Conservation (phyloP, 306 rosid species). For the Albizia julibrissin region DNA sequence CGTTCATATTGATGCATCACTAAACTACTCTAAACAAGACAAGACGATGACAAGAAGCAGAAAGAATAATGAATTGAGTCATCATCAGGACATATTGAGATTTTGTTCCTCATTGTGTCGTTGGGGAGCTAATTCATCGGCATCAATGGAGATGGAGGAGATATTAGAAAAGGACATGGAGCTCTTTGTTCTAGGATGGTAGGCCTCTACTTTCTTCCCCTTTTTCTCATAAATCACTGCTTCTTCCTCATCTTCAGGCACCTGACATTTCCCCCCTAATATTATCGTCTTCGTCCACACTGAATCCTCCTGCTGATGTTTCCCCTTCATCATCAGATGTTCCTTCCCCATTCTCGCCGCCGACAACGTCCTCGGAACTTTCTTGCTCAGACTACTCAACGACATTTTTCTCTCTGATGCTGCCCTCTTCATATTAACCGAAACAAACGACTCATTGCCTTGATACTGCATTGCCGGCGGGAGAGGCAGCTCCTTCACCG, state of each 20-base stretch:
- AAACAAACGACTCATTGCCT: background rate
- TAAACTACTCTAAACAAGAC: background rate
- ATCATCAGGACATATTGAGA: background rate
- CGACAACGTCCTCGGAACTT: slow-evolving; percentile 59
- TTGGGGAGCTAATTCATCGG: slow-evolving; percentile 29
- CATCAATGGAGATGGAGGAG: slow-evolving; percentile 36
- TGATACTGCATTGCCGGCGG: slow-evolving; percentile 55
- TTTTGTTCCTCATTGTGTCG: background rate
- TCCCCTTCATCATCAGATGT: slow-evolving; percentile 33
- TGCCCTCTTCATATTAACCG: slow-evolving; percentile 36
- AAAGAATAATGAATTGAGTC: background rate
- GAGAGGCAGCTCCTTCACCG: slow-evolving; percentile 52
- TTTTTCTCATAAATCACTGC: slow-evolving; percentile 55
- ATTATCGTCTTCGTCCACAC: slow-evolving; percentile 90
- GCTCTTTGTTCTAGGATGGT: slow-evolving; percentile 53
- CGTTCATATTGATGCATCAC: background rate
- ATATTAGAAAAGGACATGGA: slow-evolving; percentile 42
- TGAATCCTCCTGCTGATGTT: slow-evolving; percentile 53
- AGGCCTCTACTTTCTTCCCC: slow-evolving; percentile 67
- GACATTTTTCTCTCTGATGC: slow-evolving; percentile 50
- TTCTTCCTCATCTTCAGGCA: slow-evolving; percentile 49
- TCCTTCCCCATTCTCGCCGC: slow-evolving; percentile 42
- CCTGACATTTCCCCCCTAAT: slow-evolving; percentile 73
- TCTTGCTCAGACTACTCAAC: slow-evolving; percentile 45
- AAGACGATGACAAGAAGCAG: background rate